phyloP scores from a whole-genome alignment of 257 asterid species.

The Paulownia fortunei region DNA sequence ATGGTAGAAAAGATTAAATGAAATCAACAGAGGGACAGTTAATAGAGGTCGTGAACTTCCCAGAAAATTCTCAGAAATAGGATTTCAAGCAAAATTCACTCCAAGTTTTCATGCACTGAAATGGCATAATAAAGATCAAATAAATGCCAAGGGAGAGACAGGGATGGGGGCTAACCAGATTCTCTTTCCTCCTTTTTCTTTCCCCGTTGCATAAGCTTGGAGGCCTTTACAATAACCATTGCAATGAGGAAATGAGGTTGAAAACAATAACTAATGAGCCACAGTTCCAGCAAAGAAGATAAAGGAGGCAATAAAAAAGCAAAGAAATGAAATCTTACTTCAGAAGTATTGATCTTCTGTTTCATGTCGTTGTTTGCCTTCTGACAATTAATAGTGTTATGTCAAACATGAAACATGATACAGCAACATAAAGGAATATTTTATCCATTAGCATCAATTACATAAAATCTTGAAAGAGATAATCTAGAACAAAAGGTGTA shows the following conservation, averaged over 20 bases:
- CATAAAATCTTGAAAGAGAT: not conserved
- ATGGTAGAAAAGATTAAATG: not conserved
- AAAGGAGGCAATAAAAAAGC: not conserved
- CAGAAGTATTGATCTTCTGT: conserved; percentile 35
- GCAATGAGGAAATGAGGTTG: conserved; percentile 4
- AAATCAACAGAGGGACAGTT: not conserved
- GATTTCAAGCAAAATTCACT: conserved; percentile 3
- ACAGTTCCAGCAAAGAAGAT: conserved; percentile 15
- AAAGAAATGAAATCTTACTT: conserved; percentile 27
- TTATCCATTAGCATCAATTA: conserved; percentile 13
- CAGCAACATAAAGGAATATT: conserved; percentile 3
- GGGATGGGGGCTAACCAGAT: conserved; percentile 39
- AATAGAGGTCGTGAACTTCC: not conserved
- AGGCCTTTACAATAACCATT: conserved; percentile 30
- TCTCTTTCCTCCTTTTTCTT: conserved; percentile 40
- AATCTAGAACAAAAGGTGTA: too few species aligned
- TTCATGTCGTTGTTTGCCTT: conserved; percentile 36
- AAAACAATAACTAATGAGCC: not conserved
- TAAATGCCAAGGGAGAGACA: not conserved
- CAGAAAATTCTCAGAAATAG: not conserved
- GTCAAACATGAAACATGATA: conserved; percentile 6
- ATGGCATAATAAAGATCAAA: conserved; percentile 12
- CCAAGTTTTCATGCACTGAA: conserved; percentile 15
- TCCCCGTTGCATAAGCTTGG: conserved; percentile 35
- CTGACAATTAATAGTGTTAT: conserved; percentile 38